Percentiles rank a stretch among this genome's conserved stretches.
These are phyloP conservation scores for Trametes meyenii DNA, from an alignment of 768 basidiomycete species.

Conservation along the genomic window DNA sequence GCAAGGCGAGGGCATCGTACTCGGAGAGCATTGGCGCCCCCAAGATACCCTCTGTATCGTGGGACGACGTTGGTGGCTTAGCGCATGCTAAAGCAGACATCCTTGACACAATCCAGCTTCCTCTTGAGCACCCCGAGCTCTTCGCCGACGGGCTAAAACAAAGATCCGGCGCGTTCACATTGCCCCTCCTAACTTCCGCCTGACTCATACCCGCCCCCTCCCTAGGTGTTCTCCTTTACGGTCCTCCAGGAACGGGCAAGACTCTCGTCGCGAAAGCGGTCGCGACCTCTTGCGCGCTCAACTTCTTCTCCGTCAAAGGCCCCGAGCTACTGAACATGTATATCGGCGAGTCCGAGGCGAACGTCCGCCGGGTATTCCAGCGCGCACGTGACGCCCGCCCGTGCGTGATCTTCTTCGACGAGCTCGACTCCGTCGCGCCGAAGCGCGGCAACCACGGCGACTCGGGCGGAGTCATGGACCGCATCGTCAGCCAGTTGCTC, in stretches of 20 bases:
- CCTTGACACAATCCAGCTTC: constrained; percentile 92
- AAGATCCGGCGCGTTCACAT: constrained; percentile 68
- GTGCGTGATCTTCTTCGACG: constrained; percentile 97
- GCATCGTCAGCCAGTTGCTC: constrained; percentile 92
- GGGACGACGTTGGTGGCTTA: constrained; percentile 97
- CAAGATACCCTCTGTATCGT: constrained; percentile 91
- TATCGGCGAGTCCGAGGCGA: constrained; percentile 97
- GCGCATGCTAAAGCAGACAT: constrained; percentile 89
- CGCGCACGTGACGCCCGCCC: constrained; percentile 89
- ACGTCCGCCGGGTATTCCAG: constrained; percentile 91
- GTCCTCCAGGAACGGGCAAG: constrained; percentile 95
- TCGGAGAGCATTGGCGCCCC: constrained; percentile 96
- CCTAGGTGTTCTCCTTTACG: constrained; percentile 86
- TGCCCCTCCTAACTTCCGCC: neutral
- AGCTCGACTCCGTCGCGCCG: constrained; percentile 92
- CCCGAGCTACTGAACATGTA: constrained; percentile 98
- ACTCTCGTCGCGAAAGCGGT: constrained; percentile 95
- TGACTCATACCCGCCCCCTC: neutral
- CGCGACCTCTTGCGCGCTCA: constrained; percentile 91
- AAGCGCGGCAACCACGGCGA: constrained; percentile 95
- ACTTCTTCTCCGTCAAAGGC: constrained; percentile 97
- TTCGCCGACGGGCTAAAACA: constrained; percentile 94
- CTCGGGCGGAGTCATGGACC: constrained; percentile 97
- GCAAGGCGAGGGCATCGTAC: constrained; percentile 73
- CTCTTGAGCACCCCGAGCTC: constrained; percentile 86